These are phyloP conservation scores for Echites panduratus DNA, from an alignment of 257 asterid genomes.

Conservation along the genomic window DNA sequence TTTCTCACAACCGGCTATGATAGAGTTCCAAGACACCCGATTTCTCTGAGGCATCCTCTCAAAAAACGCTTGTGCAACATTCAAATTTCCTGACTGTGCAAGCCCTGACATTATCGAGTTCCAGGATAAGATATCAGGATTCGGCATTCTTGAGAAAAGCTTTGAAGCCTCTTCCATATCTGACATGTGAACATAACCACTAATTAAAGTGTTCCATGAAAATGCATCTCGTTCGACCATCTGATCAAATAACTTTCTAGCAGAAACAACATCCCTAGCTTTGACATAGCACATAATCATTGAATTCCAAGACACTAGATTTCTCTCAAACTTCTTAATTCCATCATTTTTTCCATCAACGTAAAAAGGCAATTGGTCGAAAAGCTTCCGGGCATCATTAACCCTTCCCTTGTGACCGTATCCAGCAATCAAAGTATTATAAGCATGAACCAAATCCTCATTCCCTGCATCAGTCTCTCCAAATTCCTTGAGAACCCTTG, in stretches of 20 bases:
- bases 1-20: constrained; percentile 72
- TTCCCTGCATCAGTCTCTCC: constrained; percentile 21
- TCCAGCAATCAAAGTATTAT: constrained; percentile 78
- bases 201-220: constrained; percentile 77
- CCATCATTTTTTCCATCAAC: constrained; percentile 10
- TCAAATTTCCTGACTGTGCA: constrained; percentile 50
- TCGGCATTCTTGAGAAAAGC: constrained; percentile 53
- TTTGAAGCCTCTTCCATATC: constrained; percentile 56
- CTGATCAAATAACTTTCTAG: constrained; percentile 58
- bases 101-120: constrained; percentile 70
- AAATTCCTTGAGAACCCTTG: constrained; percentile 35
- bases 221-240: constrained; percentile 53
- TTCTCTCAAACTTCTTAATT: constrained; percentile 36
- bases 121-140: constrained; percentile 67
- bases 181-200: constrained; percentile 54
- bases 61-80: constrained; percentile 49
- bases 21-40: constrained; percentile 67
- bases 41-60: constrained; percentile 56
- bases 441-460: constrained; percentile 54
- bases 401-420: constrained; percentile 71
- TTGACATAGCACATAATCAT: constrained; percentile 81
- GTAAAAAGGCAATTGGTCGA: constrained; percentile 41
- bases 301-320: constrained; percentile 75
- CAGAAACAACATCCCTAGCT: constrained; percentile 51
- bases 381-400: constrained; percentile 56